Base-by-base conservation (phyloP, 352 stramenopile species). In the Phytopythium vexans region DNA sequence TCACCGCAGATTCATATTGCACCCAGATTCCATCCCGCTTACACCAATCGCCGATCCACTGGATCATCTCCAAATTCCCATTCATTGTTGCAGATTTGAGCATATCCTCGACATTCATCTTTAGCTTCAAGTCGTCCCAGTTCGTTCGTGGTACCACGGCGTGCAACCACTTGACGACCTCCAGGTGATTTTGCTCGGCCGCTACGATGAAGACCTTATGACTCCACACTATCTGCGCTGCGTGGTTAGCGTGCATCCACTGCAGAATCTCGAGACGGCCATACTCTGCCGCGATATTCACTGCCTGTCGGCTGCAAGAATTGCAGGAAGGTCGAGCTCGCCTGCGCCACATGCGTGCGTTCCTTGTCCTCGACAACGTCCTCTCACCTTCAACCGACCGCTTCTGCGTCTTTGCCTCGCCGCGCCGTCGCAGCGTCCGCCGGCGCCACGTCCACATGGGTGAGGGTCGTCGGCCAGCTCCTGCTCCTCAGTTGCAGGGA, bases 31-130 rank as follows among this genome's bases (percentile, higher is more conserved):
- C 62, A 15, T 60, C 53, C 37, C 64, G 53, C n/a, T 70, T 43
- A 41, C 52, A 62, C 44, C 70, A 44, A 1, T 27, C 21, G 21
- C 21, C 21, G 21, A 27, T 27, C 21, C 21, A 27, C 21, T 27
- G 21, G 2, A 74, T 53, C 3, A 74, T 52, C 0, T 46, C 47
- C 1, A 64, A 15, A 27, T 60, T 49, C 4, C 65, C 65, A 21
- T 59, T 45, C 12, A 47, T 48, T 7, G 65, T 61, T n/a, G 61
- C 61, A 34, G 62, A 54, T 21, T 74, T 61, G 42, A 74, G 59
- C 12, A 61, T 57, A 21, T 70, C 4, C 21, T 27, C 1, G 21
- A 27, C 21, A 27, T 45, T 62, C 41, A 57, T 70, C 4, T 46
- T 61, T 58, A 58, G 61, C 14, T 36, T 14, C 31, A 52, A 54